These are phyloP conservation scores for Heteromeles arbutifolia DNA, from an alignment of 306 rosid genomes.

Conservation along the genomic window DNA sequence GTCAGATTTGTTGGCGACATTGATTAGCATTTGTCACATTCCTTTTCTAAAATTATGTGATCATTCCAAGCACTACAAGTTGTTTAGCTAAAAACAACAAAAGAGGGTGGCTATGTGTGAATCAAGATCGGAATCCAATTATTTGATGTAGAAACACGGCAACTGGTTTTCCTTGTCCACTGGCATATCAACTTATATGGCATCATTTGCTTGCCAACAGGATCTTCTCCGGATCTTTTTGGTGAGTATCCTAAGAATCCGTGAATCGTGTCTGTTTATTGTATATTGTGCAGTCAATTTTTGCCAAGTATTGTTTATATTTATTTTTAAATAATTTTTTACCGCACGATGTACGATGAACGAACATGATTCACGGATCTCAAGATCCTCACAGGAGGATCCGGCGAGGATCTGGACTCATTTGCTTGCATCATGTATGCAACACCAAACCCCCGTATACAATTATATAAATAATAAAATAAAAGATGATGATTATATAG, in stretches of 20 bases:
- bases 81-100: not conserved
- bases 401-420: not conserved
- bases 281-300: too few species aligned
- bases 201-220: not conserved
- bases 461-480: too few species aligned
- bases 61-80: not conserved
- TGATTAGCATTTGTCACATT: not conserved
- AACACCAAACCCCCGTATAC: too few species aligned
- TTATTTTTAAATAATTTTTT: too few species aligned
- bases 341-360: too few species aligned
- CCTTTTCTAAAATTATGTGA: not conserved
- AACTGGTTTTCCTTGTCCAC: not conserved
- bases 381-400: too few species aligned
- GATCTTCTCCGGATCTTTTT: too few species aligned
- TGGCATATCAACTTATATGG: not conserved
- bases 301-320: too few species aligned
- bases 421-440: not conserved
- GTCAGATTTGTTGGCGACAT: not conserved
- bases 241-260: too few species aligned
- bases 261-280: too few species aligned
- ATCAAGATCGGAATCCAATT: slow-evolving; percentile 2
- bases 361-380: too few species aligned
- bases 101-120: not conserved
- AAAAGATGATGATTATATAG: not conserved
- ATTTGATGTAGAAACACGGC: not conserved